Conservation (phyloP, 768 basidiomycete genomes). For the Naganishia onofrii region DNA sequence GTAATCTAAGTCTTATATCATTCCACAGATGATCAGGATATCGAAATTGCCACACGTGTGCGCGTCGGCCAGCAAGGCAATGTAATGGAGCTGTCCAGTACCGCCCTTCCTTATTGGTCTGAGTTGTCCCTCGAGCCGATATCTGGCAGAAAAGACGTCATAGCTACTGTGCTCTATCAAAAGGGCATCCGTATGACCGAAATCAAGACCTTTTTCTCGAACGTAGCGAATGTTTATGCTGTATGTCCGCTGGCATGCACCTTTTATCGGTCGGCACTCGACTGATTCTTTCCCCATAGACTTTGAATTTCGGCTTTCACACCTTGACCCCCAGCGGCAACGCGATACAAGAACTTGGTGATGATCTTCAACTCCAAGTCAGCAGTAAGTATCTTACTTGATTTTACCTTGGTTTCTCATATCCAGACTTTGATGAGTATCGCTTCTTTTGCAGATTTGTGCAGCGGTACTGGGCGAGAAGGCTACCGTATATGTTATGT, state of each 20-base stretch:
- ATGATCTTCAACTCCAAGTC: background rate
- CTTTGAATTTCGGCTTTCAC: constrained; percentile 8
- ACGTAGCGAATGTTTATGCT: background rate
- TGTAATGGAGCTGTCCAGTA: constrained; percentile 1
- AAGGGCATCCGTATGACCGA: constrained; percentile 13
- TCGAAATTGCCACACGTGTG: constrained; percentile 1
- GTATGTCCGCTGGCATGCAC: background rate
- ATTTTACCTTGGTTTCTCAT: background rate
- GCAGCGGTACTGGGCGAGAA: background rate
- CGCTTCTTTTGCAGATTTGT: background rate
- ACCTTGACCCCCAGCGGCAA: background rate
- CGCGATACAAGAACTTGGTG: background rate
- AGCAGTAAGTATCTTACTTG: background rate
- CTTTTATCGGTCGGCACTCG: background rate
- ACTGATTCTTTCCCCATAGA: background rate
- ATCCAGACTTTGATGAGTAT: background rate
- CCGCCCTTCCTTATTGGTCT: constrained; percentile 21
- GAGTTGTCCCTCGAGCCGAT: constrained; percentile 24
- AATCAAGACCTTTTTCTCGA: background rate
- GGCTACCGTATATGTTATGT: background rate
- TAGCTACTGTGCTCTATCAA: constrained; percentile 1
- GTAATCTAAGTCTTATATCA: background rate
- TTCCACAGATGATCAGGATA: background rate
- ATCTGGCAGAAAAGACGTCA: constrained; percentile 21
- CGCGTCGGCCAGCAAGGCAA: constrained; percentile 18